phyloP scores from a whole-genome alignment of 192 early-diverging fungal species.

The Neocallimastix lanati region DNA sequence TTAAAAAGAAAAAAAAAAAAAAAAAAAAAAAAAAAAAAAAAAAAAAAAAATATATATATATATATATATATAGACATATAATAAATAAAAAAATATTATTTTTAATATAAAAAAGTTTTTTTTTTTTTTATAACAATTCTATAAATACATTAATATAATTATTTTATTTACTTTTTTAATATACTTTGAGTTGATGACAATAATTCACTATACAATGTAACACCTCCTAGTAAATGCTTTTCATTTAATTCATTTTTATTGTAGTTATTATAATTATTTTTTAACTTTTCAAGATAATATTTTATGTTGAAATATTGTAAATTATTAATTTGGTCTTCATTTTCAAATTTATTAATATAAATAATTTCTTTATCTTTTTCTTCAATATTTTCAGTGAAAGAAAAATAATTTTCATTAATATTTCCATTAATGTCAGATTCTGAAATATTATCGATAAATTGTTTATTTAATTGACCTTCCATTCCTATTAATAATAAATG shows the following conservation, averaged over 20 bases:
- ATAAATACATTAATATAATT: too few relatives aligned
- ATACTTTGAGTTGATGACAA: neutral
- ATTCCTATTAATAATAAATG: neutral
- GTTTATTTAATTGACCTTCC: neutral
- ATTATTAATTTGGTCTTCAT: neutral
- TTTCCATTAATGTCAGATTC: neutral
- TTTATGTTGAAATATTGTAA: neutral
- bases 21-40: too few relatives aligned
- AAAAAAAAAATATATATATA: too few relatives aligned
- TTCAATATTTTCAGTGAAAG: neutral
- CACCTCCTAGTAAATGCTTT: neutral
- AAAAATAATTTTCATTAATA: neutral
- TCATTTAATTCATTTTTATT: neutral
- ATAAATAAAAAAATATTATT: too few relatives aligned
- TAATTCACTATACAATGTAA: neutral
- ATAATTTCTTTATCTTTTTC: neutral
- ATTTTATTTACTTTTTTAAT: neutral
- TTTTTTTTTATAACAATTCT: too few relatives aligned
- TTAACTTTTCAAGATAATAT: neutral
- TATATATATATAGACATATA: too few relatives aligned
- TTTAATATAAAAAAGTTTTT: too few relatives aligned
- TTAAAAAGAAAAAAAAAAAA: too few relatives aligned
- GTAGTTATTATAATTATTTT: neutral
- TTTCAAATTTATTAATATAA: neutral
- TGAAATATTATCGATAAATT: neutral